Conservation (phyloP, 2,329 filamentous ascomycete genomes). For the Cercospora sojina region DNA sequence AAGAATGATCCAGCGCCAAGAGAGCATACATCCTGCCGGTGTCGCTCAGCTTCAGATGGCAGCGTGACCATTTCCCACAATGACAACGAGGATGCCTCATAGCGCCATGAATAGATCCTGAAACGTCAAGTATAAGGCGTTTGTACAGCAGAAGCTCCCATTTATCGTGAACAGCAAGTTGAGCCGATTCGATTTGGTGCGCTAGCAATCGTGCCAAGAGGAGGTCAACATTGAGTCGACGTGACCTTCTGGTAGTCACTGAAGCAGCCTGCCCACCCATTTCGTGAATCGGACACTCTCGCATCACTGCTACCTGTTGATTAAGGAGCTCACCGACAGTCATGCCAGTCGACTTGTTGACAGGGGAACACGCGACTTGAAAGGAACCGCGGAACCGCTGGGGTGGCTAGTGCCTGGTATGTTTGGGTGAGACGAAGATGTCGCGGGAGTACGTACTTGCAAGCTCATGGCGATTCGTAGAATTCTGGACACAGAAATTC, state of each 20-base stretch:
- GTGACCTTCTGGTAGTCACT: neutral
- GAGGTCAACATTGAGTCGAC: neutral
- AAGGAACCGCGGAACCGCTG: neutral
- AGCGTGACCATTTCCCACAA: neutral
- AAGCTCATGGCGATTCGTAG: constrained; percentile 37
- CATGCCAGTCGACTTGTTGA: neutral
- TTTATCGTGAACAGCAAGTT: neutral
- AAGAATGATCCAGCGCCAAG: neutral
- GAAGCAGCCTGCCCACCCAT: neutral
- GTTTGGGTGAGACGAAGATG: constrained; percentile 23
- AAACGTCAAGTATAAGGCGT: neutral
- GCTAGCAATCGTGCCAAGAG: neutral
- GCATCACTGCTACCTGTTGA: neutral
- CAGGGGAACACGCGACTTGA: neutral
- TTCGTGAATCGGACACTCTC: neutral
- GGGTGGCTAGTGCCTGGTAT: neutral
- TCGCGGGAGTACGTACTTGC: constrained; percentile 30
- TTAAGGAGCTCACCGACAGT: neutral
- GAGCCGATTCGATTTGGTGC: neutral
- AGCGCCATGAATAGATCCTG: neutral
- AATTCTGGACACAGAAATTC: constrained; percentile 41
- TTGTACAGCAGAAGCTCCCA: neutral
- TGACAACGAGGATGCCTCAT: neutral
- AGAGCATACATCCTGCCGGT: neutral
- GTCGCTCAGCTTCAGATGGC: neutral